Evolutionary conservation across 371 early-diverging fungal species (phyloP), one percentile per base, ranked within the genome.

Genomic region (Rhizopus microsporus): DNA sequence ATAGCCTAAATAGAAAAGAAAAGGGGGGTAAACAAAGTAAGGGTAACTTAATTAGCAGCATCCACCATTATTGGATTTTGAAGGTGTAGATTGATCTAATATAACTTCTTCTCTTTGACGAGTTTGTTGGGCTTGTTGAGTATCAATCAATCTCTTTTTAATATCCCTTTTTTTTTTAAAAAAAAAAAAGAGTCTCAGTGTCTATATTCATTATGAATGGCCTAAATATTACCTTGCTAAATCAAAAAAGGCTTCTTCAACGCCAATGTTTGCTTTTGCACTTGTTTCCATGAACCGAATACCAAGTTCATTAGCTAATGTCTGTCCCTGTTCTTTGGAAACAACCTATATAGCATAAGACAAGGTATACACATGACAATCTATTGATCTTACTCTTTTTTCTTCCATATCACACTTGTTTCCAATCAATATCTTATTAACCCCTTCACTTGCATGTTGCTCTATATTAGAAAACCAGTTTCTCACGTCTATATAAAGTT

Each of bases 391-490:
- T 65, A 65, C 90, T 77, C 94, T 89, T 74, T 94, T 93, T 47
- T 88, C 92, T 57, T 81, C 87, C 78, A 95, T 86, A 82, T 99
- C 99, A 71, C 95, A 91, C 76, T 99, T 99, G 88, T 99, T 99
- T 54, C 99, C 99, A 69, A 99, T 93, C 58, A 99, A 75, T 43
- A 99, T 88, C 81, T 98, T 96, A 85, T 98, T 95, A 51, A 98
- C 97, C 33, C 95, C 94, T 77, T 97, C 97, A 69, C 86, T 90
- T 32, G 97, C 99, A 76, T 97, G 96, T 61, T 96, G 93, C 69
- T 96, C 95, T 65, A 99, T 95, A 74, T 99, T 98, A 56, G 90
- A 89, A 67, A 99, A 88, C 99, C 99, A 99, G 68, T 94, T 94
- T 75, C 95, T 87, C 50, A 99, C 91, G 80, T 98, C 90, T 89